Base-by-base conservation (phyloP, 2,329 filamentous ascomycete genomes). In the Fusarium subglutinans region DNA sequence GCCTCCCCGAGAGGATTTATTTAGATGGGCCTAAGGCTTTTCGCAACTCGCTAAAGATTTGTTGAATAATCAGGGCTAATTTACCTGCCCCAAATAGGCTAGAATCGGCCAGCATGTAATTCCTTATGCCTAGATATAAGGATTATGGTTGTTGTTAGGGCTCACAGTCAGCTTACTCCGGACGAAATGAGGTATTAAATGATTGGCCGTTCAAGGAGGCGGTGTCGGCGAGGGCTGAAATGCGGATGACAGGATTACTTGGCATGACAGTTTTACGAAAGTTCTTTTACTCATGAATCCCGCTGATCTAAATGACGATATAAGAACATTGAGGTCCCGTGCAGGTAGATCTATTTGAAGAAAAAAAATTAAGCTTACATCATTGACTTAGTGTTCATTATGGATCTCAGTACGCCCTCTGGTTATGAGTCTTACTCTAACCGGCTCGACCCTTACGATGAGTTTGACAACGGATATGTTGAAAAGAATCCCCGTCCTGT, bases 341-440 rank as follows among this genome's bases (percentile, higher is more conserved):
- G 48, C 22, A n/a, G 14, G 13, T n/a, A 22, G 14, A 6, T 47
- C 17, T 56, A 17, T 28, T 47, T 22, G 15, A 7, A 37, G n/a
- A 24, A 18, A 5, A 0, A 5, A 6, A 35, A 54, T 41, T 9
- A 30, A 41, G 35, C 59, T 47, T 64, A 56, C 22, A 8, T 47
- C 33, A 20, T 20, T 22, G 8, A 40, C 17, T 18, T 22, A 24
- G 9, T 37, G 5, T 22, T 41, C 10, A 64, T 17, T 3, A 67
- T 68, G 65, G 65, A 68, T 17, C 55, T 68, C 2, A 68, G 65
- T 37, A n/a, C 38, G 0, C 65, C 63, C 0, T 68, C 65, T 20
- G 54, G 54, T 8, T 68, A 68, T 18, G 65, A 68, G 6, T 68
- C 65, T 2, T 68, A 68, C 41, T 68, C 65, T 1, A 68, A 68